A percentile compares a stretch with the other conserved stretches of the same genome.
phyloP scores from a whole-genome alignment of 257 asterid species.

The Ophiorrhiza pumila region DNA sequence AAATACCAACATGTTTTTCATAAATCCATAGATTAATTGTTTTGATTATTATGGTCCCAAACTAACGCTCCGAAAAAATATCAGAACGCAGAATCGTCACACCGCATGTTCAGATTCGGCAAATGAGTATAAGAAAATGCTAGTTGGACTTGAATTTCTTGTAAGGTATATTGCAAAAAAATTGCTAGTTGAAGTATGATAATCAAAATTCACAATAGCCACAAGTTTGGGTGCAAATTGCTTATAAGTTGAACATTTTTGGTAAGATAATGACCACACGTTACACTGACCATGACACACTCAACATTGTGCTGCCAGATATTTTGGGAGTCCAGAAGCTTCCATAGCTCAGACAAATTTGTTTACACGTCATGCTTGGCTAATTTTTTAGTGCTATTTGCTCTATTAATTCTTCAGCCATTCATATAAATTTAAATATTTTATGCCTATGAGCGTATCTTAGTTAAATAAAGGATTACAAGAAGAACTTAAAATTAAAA shows the following conservation, averaged over 20 bases:
- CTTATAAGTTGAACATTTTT: neutral
- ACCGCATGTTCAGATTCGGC: neutral
- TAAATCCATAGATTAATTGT: too few species aligned
- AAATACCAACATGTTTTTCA: neutral
- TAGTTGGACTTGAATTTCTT: neutral
- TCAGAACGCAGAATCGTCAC: neutral
- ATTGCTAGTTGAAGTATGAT: neutral
- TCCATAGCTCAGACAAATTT: neutral
- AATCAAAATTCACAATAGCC: neutral
- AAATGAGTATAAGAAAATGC: neutral
- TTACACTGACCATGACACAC: too few species aligned
- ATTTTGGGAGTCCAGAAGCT: neutral
- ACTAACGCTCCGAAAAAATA: neutral
- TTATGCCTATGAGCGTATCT: too few species aligned
- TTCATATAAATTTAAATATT: neutral
- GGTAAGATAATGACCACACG: constrained; percentile 1
- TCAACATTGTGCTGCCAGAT: neutral
- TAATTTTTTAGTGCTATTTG: constrained; percentile 7
- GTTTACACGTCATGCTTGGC: constrained; percentile 32
- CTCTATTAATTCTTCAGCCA: neutral
- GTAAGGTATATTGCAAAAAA: neutral
- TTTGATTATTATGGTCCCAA: too few species aligned
- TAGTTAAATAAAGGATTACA: neutral
- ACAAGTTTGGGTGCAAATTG: neutral
- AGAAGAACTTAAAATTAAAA: neutral